Percentiles rank a stretch among this genome's conserved stretches.
These are phyloP conservation scores for Rhodotorula sp. DNA, from an alignment of 1,284 basidiomycete genomes.

Conservation along the genomic window DNA sequence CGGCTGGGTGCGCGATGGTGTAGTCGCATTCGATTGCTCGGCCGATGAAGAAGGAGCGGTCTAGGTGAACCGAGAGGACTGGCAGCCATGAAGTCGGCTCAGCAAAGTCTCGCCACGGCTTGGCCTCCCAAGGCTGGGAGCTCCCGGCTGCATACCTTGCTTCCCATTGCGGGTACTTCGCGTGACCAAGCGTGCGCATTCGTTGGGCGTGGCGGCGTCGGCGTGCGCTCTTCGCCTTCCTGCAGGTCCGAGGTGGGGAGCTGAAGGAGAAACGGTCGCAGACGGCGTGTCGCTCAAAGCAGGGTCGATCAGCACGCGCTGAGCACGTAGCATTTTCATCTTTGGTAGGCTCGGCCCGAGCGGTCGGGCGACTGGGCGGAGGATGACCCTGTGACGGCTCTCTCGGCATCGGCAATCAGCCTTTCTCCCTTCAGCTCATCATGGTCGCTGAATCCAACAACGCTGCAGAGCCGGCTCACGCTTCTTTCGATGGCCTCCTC, in stretches of 20 bases:
- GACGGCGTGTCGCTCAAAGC: no score
- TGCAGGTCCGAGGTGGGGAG: no score
- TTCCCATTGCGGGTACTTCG: background rate
- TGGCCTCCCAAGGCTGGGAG: no score
- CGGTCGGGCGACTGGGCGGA: no score
- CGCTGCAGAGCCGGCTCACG: background rate
- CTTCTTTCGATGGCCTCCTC: conserved; percentile 12
- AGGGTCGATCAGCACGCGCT: no score
- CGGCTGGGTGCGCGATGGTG: background rate
- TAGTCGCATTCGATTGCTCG: conserved; percentile 7
- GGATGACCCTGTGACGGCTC: no score
- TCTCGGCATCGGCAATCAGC: background rate
- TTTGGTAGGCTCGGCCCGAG: no score
- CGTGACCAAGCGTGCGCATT: conserved; percentile 4
- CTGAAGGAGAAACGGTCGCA: no score
- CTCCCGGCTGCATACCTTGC: background rate
- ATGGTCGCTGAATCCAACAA: background rate
- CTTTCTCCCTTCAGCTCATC: background rate
- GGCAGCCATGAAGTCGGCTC: background rate
- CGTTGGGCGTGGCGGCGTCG: background rate
- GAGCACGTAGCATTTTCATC: no score
- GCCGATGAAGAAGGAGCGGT: conserved; percentile 16
- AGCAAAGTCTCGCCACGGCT: background rate
- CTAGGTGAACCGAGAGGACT: conserved; percentile 18
- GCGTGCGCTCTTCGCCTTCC: no score